Base-by-base conservation (phyloP, 2,329 filamentous ascomycete species). In the Pseudogymnoascus sp. region DNA sequence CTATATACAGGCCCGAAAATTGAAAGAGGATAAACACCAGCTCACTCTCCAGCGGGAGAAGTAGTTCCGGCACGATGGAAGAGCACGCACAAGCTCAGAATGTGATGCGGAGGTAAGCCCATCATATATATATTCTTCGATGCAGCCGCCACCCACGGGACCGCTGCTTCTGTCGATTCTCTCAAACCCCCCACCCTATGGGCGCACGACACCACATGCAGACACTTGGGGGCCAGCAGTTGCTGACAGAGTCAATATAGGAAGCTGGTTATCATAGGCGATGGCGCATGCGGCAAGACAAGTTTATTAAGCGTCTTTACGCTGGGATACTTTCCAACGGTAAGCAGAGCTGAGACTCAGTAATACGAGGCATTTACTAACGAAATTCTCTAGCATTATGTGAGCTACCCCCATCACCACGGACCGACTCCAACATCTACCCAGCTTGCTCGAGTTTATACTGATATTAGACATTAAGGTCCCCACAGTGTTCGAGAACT, bases 401-500 rank as follows among this genome's bases (percentile, higher is more conserved):
- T 64, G 38, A 64, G 62, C 60, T 28, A 12, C 28, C 30, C 20
- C 6, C 50, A 18, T 20, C 37, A 15, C 47, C 37, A 15, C 47
- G 25, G 30, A 62, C 14, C 47, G 47, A 33, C 35, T 61, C 7
- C 35, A 60, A 14, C 28, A 38, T 63, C 47, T 64, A 65, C 57
- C 30, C 66, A 63, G 61, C 65, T 57, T 60, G 36, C 37, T 57
- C 37, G 58, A 20, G 58, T 57, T 20, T 18, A 25, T 28, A 28
- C 58, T 64, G 25, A 63, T 64, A 65, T 39, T 5, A 58, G 12
- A 11, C 6, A 60, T 72, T 68, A 74, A 91, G 87, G 92, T 96
- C 59, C 94, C 94, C 1, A 99, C 94, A 53, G 94, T 99, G 37
- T 99, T 99, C 75, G 94, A 99, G 74, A 99, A 99, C 78, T 99